phyloP scores from a whole-genome alignment of 345 rosid species.

The Carallia brachiata region DNA sequence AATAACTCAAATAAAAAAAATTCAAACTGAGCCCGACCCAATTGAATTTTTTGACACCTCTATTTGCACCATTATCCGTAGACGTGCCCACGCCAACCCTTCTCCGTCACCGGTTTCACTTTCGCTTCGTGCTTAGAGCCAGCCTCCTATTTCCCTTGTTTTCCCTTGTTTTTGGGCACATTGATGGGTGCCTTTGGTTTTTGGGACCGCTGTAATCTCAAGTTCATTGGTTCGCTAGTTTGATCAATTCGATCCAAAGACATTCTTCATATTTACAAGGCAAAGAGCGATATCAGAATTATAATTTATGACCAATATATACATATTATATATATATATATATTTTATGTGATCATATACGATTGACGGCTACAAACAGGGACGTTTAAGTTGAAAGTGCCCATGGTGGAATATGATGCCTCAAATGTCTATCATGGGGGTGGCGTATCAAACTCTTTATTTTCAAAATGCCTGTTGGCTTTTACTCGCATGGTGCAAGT shows the following conservation, averaged over 20 bases:
- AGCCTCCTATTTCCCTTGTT: too few relatives aligned
- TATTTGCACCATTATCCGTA: too few relatives aligned
- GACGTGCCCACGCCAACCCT: too few relatives aligned
- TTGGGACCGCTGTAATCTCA: too few relatives aligned
- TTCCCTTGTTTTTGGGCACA: too few relatives aligned
- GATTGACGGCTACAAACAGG: not conserved
- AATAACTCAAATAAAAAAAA: too few relatives aligned
- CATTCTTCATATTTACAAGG: not conserved
- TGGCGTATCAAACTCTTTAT: constrained; percentile 10
- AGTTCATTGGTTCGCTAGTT: too few relatives aligned
- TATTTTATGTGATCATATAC: not conserved
- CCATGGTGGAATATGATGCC: not conserved
- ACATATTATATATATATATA: not conserved
- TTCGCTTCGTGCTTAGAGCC: too few relatives aligned
- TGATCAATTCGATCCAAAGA: not conserved
- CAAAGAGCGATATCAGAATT: not conserved
- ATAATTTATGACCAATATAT: not conserved
- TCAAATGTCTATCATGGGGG: not conserved
- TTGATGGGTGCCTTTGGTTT: too few relatives aligned
- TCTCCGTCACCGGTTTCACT: too few relatives aligned
- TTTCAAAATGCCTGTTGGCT: not conserved
- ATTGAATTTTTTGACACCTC: too few relatives aligned
- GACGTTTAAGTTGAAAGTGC: not conserved
- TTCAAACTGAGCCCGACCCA: too few relatives aligned
- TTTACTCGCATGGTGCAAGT: not conserved